Conservation (phyloP, 805 yeast genomes). For the Jamesozyma gamospora region DNA sequence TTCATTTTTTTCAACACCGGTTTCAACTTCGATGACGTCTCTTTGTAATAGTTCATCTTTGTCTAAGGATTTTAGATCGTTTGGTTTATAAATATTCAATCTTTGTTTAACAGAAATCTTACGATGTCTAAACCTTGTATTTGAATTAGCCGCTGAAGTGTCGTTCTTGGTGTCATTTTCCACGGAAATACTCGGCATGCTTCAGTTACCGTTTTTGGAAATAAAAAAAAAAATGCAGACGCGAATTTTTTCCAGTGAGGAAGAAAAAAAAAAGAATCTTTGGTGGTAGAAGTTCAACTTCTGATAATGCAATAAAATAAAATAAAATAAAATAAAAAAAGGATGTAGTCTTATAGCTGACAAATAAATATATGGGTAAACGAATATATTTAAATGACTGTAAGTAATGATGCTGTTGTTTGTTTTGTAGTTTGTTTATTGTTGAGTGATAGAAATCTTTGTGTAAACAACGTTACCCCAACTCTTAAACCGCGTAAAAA, state of each 20-base stretch:
- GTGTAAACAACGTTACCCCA: no score
- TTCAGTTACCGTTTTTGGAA: no score
- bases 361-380: no score
- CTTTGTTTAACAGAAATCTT: conserved; percentile 89
- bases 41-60: conserved; percentile 50
- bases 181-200: conserved; percentile 1
- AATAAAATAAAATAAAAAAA: no score
- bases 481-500: no score
- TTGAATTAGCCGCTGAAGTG: conserved; percentile 36
- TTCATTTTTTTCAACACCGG: conserved; percentile 96
- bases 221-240: background rate
- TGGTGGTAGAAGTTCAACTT: background rate
- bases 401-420: background rate
- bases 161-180: conserved; percentile 1
- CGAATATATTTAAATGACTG: background rate
- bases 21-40: conserved; percentile 80
- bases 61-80: conserved; percentile 73
- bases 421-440: no score
- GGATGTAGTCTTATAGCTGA: background rate
- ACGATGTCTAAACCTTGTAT: conserved; percentile 87
- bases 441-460: no score
- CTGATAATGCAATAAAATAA: background rate
- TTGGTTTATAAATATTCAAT: conserved; percentile 63
- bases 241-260: background rate
- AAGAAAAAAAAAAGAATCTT: background rate